Base-by-base conservation (phyloP, 1,284 basidiomycete genomes). In the Rhodotorula sp. region DNA sequence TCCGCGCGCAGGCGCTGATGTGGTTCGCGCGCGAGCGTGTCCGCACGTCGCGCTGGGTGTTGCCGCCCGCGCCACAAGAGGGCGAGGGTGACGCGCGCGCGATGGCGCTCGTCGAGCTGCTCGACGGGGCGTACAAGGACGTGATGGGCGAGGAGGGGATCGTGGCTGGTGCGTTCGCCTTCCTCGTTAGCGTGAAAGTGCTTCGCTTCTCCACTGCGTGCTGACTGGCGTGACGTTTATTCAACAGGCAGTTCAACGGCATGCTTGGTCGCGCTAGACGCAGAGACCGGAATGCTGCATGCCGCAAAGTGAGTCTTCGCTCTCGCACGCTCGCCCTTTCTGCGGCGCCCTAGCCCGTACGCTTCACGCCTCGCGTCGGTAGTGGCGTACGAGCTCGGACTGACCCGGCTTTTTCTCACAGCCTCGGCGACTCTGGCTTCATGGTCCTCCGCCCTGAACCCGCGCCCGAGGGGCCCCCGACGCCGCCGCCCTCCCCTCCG, bases 171-270 rank as follows among this genome's bases (percentile, higher is more conserved):
- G 67, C 77, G 86, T 80, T 15, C 32, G 39, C 22, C 19, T 25
- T 25, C 22, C 17, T 34, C 27, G 13, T 9, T 17, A 1, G 50
- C 19, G 15, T 15, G 17, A 36, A 8, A 12, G 2, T 32, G 3
- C 15, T 0, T 29, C n/a, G 19, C n/a, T n/a, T n/a, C n/a, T n/a
- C n/a, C n/a, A n/a, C n/a, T n/a, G n/a, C n/a, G n/a, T n/a, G n/a
- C n/a, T n/a, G n/a, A n/a, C n/a, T n/a, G n/a, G n/a, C n/a, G n/a
- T n/a, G n/a, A n/a, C n/a, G n/a, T n/a, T n/a, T n/a, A n/a, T n/a
- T n/a, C n/a, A n/a, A n/a, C 75, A 92, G 92, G 93, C 62, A 92
- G 91, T 27, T 93, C 92, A 78, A 95, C 92, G 0, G 92, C 91
- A 25, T 92, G 91, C 79, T 81, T 95, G 44, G 80, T 93, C 39